phyloP scores from a whole-genome alignment of 306 rosid species.

The Trifolium dubium region DNA sequence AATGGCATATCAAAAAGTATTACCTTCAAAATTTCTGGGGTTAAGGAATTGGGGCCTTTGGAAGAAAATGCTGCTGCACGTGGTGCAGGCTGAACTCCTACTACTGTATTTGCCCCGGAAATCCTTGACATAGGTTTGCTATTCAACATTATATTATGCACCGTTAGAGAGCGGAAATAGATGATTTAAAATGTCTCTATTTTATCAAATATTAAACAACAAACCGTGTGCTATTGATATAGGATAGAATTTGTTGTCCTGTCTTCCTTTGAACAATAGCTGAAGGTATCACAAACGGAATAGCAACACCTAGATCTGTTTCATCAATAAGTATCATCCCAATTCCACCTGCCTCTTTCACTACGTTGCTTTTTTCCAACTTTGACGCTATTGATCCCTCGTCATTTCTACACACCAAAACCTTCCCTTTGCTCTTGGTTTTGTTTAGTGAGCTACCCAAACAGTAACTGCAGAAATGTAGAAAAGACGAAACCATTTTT shows the following conservation, averaged over 20 bases:
- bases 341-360: conserved; percentile 72
- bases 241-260: conserved; percentile 57
- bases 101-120: conserved; percentile 59
- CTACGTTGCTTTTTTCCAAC: conserved; percentile 65
- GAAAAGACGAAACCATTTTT: conserved; percentile 27
- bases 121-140: conserved; percentile 62
- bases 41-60: conserved; percentile 79
- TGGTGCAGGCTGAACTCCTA: conserved; percentile 80
- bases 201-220: conserved; percentile 40
- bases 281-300: conserved; percentile 76
- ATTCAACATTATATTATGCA: conserved; percentile 36
- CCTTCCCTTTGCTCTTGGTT: conserved; percentile 76
- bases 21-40: conserved; percentile 87
- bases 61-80: conserved; percentile 77
- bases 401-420: conserved; percentile 71
- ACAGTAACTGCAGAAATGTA: conserved; percentile 62
- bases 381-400: conserved; percentile 71
- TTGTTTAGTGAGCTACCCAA: conserved; percentile 73
- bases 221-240: conserved; percentile 61
- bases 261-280: conserved; percentile 59
- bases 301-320: conserved; percentile 58
- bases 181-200: conserved; percentile 9
- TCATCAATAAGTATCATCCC: conserved; percentile 83
- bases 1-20: conserved; percentile 22
- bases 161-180: conserved; percentile 40